Conservation (phyloP, 345 rosid genomes). For the Sonneratia caseolaris region DNA sequence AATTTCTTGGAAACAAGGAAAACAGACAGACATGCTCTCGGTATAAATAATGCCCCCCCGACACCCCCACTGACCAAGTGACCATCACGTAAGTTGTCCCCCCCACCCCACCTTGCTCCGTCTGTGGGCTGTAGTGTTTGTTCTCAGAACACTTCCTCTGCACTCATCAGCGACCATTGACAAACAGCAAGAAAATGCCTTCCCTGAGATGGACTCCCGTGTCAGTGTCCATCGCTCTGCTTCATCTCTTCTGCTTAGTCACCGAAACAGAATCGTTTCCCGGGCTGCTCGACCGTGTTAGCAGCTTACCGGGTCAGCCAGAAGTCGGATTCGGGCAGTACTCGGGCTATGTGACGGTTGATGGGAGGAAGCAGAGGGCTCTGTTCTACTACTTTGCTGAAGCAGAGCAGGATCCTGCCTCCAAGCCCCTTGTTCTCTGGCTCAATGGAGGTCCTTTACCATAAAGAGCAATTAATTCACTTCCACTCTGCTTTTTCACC, state of each 20-base stretch:
- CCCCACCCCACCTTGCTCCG: too few species aligned
- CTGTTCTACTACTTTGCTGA: conserved; percentile 95
- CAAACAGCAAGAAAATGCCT: not conserved
- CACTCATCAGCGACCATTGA: not conserved
- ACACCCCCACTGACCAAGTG: not conserved
- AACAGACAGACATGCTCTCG: not conserved
- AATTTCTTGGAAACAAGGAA: not conserved
- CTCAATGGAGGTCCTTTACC: conserved; percentile 76
- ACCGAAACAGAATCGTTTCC: conserved; percentile 23
- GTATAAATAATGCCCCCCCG: not conserved
- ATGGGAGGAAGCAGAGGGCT: conserved; percentile 55
- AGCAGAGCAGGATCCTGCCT: conserved; percentile 61
- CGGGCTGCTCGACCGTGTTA: conserved; percentile 36
- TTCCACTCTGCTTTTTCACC: not conserved
- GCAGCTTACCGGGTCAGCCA: conserved; percentile 80
- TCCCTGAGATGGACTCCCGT: conserved; percentile 6
- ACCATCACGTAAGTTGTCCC: not conserved
- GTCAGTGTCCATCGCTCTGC: conserved; percentile 14
- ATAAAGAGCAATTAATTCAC: not conserved
- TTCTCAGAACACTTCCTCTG: not conserved
- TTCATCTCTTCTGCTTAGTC: conserved; percentile 20
- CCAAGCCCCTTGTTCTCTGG: conserved; percentile 95
- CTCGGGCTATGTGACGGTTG: conserved; percentile 83
- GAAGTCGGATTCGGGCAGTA: conserved; percentile 60
- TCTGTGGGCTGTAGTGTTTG: not conserved